phyloP scores from a whole-genome alignment of 805 yeast species.

The Schwanniomyces occidentalis region DNA sequence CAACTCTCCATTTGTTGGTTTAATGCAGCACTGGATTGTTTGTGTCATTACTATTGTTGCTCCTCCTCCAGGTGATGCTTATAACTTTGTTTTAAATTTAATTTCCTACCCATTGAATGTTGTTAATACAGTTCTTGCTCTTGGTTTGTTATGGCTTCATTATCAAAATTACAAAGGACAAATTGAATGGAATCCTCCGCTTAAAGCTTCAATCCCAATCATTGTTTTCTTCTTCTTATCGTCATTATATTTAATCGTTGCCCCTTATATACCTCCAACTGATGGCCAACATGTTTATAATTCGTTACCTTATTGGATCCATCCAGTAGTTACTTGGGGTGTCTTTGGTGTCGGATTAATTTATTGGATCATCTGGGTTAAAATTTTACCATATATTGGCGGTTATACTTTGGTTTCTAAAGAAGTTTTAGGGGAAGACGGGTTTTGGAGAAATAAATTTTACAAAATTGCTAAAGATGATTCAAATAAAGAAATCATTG shows the following conservation, averaged over 20 bases:
- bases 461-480: conserved; percentile 29
- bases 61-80: conserved; percentile 82
- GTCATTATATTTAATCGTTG: conserved; percentile 66
- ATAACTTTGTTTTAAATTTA: conserved; percentile 75
- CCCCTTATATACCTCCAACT: conserved; percentile 78
- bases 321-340: conserved; percentile 82
- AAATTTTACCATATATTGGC: conserved; percentile 54
- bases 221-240: conserved; percentile 63
- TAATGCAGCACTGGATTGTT: conserved; percentile 74
- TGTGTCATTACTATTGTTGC: conserved; percentile 74
- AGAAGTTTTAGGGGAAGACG: conserved; percentile 63
- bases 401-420: conserved; percentile 52
- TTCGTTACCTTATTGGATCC: conserved; percentile 72
- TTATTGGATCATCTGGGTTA: conserved; percentile 69
- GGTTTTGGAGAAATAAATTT: conserved; percentile 69
- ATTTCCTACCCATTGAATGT: conserved; percentile 81
- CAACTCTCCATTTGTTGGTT: conserved; percentile 70
- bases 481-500: conserved; percentile 1
- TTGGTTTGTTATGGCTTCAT: conserved; percentile 62
- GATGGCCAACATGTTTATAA: conserved; percentile 67
- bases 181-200: conserved; percentile 68
- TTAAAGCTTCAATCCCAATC: conserved; percentile 65
- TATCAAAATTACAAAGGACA: conserved; percentile 51
- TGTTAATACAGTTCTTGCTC: conserved; percentile 63
- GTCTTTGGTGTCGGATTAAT: conserved; percentile 62